Conservation (phyloP, 345 rosid species). For the Rhodamnia rubescens region DNA sequence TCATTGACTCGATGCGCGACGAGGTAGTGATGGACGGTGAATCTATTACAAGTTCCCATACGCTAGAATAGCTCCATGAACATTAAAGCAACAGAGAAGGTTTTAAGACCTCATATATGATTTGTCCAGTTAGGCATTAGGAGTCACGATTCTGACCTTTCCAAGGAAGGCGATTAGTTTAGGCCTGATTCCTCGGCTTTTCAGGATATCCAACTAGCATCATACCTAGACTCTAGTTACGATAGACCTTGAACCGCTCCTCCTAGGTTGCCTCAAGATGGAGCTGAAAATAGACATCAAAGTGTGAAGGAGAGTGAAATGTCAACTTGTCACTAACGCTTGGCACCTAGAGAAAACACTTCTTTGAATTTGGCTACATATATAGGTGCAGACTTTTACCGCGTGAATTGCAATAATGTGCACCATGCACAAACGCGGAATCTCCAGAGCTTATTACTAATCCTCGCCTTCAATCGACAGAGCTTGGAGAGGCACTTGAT, state of each 20-base stretch:
- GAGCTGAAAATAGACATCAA: neutral
- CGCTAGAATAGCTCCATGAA: neutral
- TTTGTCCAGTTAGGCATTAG: neutral
- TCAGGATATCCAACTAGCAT: neutral
- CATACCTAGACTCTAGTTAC: neutral
- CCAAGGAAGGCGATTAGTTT: neutral
- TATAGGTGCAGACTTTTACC: neutral
- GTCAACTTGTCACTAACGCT: neutral
- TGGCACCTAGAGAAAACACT: neutral
- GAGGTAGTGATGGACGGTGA: neutral
- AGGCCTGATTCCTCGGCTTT: neutral
- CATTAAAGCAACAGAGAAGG: neutral
- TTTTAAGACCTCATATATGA: neutral
- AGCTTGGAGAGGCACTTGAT: neutral
- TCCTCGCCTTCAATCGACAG: neutral
- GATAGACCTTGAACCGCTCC: neutral
- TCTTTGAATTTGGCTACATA: neutral
- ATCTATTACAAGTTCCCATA: neutral
- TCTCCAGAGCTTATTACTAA: neutral
- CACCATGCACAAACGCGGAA: neutral
- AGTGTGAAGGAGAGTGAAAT: neutral
- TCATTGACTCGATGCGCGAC: neutral
- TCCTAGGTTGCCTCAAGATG: neutral
- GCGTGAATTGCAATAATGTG: neutral
- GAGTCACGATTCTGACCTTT: neutral